Evolutionary conservation across 371 early-diverging fungal species (phyloP).

Genomic region (Syncephalastrum sp.): DNA sequence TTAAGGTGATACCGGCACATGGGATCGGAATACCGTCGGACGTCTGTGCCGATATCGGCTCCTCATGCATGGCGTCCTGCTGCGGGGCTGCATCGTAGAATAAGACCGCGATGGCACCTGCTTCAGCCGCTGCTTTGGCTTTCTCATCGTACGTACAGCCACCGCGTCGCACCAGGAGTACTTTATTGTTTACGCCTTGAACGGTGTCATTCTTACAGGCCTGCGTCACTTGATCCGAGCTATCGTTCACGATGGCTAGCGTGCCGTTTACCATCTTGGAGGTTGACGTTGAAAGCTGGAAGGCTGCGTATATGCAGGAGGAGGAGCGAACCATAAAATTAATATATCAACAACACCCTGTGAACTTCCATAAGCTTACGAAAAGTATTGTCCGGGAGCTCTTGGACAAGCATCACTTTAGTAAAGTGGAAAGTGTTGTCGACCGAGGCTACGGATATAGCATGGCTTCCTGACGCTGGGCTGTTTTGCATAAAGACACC

Average conservation of each 20-base stretch:
- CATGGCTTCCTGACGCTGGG: slow-evolving; percentile 47
- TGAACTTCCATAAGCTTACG: slow-evolving; percentile 15
- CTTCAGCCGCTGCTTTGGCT: slow-evolving; percentile 26
- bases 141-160: slow-evolving; percentile 53
- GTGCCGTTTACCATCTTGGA: slow-evolving; percentile 24
- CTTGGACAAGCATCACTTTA: slow-evolving; percentile 12
- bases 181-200: slow-evolving; percentile 21
- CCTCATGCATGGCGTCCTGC: slow-evolving; percentile 4
- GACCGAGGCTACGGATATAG: slow-evolving; percentile 62
- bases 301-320: slow-evolving; percentile 19
- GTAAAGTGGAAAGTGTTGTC: slow-evolving; percentile 39
- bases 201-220: slow-evolving; percentile 5
- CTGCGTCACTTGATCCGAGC: not conserved
- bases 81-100: slow-evolving; percentile 34
- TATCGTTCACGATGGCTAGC: slow-evolving; percentile 14
- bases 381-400: slow-evolving; percentile 18
- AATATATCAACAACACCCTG: slow-evolving; percentile 27
- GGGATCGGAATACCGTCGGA: slow-evolving; percentile 29
- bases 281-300: slow-evolving; percentile 25
- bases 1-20: slow-evolving; percentile 35
- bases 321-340: slow-evolving; percentile 51
- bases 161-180: slow-evolving; percentile 53
- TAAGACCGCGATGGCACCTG: slow-evolving; percentile 54
- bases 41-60: slow-evolving; percentile 8
- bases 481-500: slow-evolving; percentile 48